Base-by-base conservation (phyloP, 345 rosid species). In the Aegle marmelos region DNA sequence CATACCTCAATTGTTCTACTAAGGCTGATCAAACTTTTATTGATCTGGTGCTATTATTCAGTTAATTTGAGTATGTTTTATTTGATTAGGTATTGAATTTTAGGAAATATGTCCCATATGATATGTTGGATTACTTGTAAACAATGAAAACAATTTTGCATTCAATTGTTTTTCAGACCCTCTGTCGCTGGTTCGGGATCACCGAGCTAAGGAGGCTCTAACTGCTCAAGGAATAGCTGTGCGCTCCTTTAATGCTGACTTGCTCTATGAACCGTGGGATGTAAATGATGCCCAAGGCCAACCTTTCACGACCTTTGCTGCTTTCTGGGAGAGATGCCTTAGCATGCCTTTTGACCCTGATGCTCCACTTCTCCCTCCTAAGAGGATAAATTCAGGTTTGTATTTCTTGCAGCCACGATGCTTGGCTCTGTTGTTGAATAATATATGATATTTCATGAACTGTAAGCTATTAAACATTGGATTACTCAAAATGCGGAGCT, bases 211-310 rank as follows among this genome's bases (percentile, higher is more conserved):
- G 85, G 96, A 92, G 84, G 82, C 85, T 60, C 84, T 95, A 79
- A 86, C 91, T 33, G 88, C 89, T 27, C 88, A 89, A 69, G 99
- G 99, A 27, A 82, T 95, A 79, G 86, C 84, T 28, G 97, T 95
- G 57, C 81, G 89, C 80, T 90, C 99, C 30, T 95, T 88, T 70
- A 95, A 95, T 78, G 97, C 98, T 0, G 99, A 95, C 85, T 89
- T 95, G 89, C 99, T 95, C 17, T 95, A 95, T 78, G 99, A 95
- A 86, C 99, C 99, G 22, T 95, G 99, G 98, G 98, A 95, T 73
- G 91, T 95, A 72, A 92, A 87, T 76, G 97, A 93, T 87, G 92
- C 73, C 8, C 88, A 87, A 81, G 99, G 95, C 56, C 87, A 83
- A 19, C 90, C 99, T 30, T 95, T 93, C 79, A 79, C 88, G 5